Conservation (phyloP, 1,284 basidiomycete genomes). For the Hortiboletus rubellus region DNA sequence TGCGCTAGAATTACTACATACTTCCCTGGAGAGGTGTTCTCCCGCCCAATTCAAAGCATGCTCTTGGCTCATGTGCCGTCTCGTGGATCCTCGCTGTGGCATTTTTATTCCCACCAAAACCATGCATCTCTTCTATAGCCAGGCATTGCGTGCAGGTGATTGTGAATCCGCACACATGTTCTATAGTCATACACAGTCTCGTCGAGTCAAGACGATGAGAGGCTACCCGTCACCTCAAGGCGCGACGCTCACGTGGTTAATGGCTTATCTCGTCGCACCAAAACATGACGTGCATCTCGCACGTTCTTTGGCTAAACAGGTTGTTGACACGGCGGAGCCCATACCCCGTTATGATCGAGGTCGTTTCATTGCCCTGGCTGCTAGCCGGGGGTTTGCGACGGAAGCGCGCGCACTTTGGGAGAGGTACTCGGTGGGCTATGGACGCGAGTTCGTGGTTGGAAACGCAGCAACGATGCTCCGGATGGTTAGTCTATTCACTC, state of each 20-base stretch:
- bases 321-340: slow-evolving; percentile 40
- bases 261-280: slow-evolving; percentile 42
- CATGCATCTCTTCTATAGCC: slow-evolving; percentile 47
- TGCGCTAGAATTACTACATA: slow-evolving; percentile 39
- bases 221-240: slow-evolving; percentile 52
- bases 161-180: slow-evolving; percentile 39
- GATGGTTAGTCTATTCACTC: slow-evolving; percentile 54
- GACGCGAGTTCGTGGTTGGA: slow-evolving; percentile 44
- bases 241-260: slow-evolving; percentile 48
- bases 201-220: slow-evolving; percentile 30
- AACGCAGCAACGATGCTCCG: slow-evolving; percentile 51
- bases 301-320: slow-evolving; percentile 49
- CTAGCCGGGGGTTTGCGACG: slow-evolving; percentile 46
- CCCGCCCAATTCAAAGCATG: slow-evolving; percentile 31
- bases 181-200: slow-evolving; percentile 44
- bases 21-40: slow-evolving; percentile 39
- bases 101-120: slow-evolving; percentile 42
- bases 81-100: slow-evolving; percentile 24
- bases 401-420: slow-evolving; percentile 57
- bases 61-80: slow-evolving; percentile 33
- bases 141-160: slow-evolving; percentile 33
- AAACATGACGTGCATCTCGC: slow-evolving; percentile 43
- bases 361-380: slow-evolving; percentile 47
- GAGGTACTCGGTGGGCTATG: slow-evolving; percentile 46
- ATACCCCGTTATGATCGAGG: slow-evolving; percentile 47